phyloP scores from a whole-genome alignment of 331 rosid genomes.

The Erythrophleum ivorense region DNA sequence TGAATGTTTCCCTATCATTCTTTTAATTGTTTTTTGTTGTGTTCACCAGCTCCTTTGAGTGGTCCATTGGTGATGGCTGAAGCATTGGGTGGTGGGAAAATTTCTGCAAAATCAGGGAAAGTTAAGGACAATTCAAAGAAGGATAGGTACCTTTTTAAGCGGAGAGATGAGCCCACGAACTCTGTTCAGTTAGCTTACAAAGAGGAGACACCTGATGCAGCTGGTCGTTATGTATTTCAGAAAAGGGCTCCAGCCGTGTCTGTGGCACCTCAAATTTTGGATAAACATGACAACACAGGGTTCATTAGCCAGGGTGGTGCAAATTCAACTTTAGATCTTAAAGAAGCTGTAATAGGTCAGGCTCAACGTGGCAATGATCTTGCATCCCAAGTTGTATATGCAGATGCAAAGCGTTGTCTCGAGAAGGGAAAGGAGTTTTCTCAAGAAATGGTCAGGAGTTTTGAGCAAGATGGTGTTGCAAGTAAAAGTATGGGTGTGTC shows the following conservation, averaged over 20 bases:
- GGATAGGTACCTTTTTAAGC: conserved; percentile 84
- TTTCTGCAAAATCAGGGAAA: conserved; percentile 61
- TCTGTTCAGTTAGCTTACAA: conserved; percentile 48
- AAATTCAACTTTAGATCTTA: conserved; percentile 48
- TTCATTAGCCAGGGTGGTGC: conserved; percentile 41
- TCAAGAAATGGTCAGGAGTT: conserved; percentile 41
- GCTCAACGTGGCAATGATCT: conserved; percentile 47
- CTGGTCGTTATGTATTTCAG: conserved; percentile 58
- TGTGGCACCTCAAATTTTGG: conserved; percentile 40
- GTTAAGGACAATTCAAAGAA: conserved; percentile 79
- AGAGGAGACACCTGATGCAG: conserved; percentile 62
- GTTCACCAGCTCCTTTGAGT: conserved; percentile 86
- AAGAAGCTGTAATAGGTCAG: conserved; percentile 48
- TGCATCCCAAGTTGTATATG: conserved; percentile 36
- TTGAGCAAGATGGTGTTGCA: conserved; percentile 36
- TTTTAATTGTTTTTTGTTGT: conserved; percentile 46
- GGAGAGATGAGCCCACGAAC: conserved; percentile 73
- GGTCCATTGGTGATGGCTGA: conserved; percentile 96
- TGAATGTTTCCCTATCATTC: conserved; percentile 24
- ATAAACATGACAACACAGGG: conserved; percentile 48
- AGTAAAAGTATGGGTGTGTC: conserved; percentile 40
- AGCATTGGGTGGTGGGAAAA: conserved; percentile 71
- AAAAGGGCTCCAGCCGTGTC: conserved; percentile 60
- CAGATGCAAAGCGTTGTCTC: conserved; percentile 52
- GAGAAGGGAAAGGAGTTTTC: conserved; percentile 49